Conservation (phyloP, 2,329 filamentous ascomycete species). For the Stachybotrys chlorohalonatus region DNA sequence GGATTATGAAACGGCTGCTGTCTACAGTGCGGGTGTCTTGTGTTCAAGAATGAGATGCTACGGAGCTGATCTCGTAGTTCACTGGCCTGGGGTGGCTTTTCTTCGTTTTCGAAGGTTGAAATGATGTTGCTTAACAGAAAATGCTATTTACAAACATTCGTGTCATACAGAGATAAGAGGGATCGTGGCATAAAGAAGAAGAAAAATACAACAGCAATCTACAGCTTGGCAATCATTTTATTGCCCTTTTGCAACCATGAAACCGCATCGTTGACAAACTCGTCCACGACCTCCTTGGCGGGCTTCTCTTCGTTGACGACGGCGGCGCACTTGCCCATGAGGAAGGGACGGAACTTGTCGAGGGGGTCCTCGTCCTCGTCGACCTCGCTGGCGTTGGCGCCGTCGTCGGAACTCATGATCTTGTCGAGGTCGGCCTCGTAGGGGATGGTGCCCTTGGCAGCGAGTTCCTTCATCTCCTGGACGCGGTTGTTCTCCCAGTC, state of each 20-base stretch:
- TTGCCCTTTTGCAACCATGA: slow-evolving; percentile 59
- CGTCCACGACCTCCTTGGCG: slow-evolving; percentile 87
- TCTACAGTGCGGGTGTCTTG: too few species aligned
- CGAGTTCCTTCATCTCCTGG: slow-evolving; percentile 86
- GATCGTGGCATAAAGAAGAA: too few species aligned
- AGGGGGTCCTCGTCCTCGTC: slow-evolving; percentile 70
- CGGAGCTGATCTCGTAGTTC: too few species aligned
- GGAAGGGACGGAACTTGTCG: slow-evolving; percentile 81
- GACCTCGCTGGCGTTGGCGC: slow-evolving; percentile 47
- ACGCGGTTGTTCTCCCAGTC: slow-evolving; percentile 94
- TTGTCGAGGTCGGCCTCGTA: slow-evolving; percentile 93
- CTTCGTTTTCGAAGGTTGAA: too few species aligned
- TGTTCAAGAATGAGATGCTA: too few species aligned
- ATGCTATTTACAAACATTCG: not conserved
- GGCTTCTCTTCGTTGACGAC: slow-evolving; percentile 88
- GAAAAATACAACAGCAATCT: slow-evolving; percentile 22
- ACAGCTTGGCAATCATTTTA: slow-evolving; percentile 63
- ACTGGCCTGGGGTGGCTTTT: too few species aligned
- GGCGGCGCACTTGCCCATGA: slow-evolving; percentile 96
- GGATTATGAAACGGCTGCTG: too few species aligned
- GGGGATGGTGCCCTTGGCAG: slow-evolving; percentile 79
- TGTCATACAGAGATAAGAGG: too few species aligned
- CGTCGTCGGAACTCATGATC: slow-evolving; percentile 55
- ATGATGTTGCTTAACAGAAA: too few species aligned
- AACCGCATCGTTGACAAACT: slow-evolving; percentile 80